Conservation (phyloP, 208 protist species). For the Leishmania gerbilli region DNA sequence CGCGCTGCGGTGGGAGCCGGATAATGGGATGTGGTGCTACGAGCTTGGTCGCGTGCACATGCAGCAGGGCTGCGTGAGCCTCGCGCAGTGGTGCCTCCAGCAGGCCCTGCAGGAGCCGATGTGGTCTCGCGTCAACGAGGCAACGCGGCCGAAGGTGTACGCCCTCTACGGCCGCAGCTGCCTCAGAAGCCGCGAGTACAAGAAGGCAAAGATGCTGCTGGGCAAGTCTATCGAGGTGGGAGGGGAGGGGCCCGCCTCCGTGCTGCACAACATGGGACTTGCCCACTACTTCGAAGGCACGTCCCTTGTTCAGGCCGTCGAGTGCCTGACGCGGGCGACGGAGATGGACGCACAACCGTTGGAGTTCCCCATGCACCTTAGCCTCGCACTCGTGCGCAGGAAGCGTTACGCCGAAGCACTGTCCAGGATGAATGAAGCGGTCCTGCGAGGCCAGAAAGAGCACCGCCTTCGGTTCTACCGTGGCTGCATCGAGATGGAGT, state of each 20-base stretch:
- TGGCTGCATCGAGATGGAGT: constrained; percentile 63
- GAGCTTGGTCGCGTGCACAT: constrained; percentile 70
- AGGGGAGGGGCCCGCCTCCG: constrained; percentile 38
- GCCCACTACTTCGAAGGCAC: constrained; percentile 67
- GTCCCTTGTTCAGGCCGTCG: constrained; percentile 40
- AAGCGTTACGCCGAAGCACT: constrained; percentile 57
- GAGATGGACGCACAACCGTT: constrained; percentile 57
- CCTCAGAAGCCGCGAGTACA: constrained; percentile 42
- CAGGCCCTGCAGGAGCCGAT: constrained; percentile 52
- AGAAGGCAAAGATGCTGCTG: constrained; percentile 42
- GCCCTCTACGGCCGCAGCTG: constrained; percentile 50
- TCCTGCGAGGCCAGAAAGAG: constrained; percentile 47
- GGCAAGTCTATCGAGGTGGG: constrained; percentile 64
- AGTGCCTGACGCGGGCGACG: constrained; percentile 67
- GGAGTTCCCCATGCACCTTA: constrained; percentile 75
- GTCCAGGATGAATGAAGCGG: constrained; percentile 69
- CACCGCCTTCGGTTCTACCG: constrained; percentile 73
- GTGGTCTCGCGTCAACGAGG: constrained; percentile 39
- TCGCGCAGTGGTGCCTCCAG: constrained; percentile 55
- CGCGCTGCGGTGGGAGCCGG: constrained; percentile 74
- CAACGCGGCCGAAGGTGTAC: constrained; percentile 41
- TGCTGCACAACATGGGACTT: constrained; percentile 83
- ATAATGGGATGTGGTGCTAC: constrained; percentile 85
- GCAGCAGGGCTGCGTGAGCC: constrained; percentile 31
- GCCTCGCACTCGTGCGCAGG: constrained; percentile 65